phyloP scores from a whole-genome alignment of 2,329 filamentous ascomycete species.

The Colletotrichum sp. region DNA sequence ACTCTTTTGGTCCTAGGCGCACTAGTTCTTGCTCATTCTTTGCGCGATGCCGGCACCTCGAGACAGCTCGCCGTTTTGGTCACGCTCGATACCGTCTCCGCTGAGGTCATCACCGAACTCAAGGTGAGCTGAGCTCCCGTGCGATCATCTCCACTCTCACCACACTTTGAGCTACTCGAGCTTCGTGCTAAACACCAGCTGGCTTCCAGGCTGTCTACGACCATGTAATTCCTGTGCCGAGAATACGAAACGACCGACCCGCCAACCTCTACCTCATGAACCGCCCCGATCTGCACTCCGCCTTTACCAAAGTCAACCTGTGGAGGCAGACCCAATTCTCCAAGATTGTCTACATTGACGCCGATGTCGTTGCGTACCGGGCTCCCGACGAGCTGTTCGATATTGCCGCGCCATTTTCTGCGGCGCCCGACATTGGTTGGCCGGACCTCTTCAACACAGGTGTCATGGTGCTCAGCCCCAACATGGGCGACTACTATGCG shows the following conservation, averaged over 20 bases:
- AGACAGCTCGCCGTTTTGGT: slow-evolving; percentile 87
- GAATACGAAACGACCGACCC: slow-evolving; percentile 76
- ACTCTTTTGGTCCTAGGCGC: slow-evolving; percentile 65
- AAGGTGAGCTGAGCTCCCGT: slow-evolving; percentile 53
- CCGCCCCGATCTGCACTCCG: slow-evolving; percentile 85
- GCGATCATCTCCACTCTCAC: not conserved
- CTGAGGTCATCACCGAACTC: slow-evolving; percentile 78
- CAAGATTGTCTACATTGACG: slow-evolving; percentile 93
- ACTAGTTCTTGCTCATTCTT: slow-evolving; percentile 89
- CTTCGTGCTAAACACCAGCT: not conserved
- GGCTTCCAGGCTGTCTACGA: slow-evolving; percentile 77
- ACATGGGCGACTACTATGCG: slow-evolving; percentile 86
- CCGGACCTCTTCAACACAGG: slow-evolving; percentile 98
- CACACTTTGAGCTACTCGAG: not conserved
- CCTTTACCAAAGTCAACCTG: slow-evolving; percentile 95
- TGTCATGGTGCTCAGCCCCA: slow-evolving; percentile 88
- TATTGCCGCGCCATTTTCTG: slow-evolving; percentile 61
- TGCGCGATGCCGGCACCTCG: slow-evolving; percentile 85
- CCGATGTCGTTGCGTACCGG: slow-evolving; percentile 88
- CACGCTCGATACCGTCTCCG: slow-evolving; percentile 78
- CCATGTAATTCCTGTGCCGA: slow-evolving; percentile 82
- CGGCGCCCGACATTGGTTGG: slow-evolving; percentile 96
- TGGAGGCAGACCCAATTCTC: slow-evolving; percentile 92
- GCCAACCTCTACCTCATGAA: slow-evolving; percentile 92
- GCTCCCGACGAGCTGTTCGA: slow-evolving; percentile 93